Conservation (phyloP, 2,329 filamentous ascomycete genomes). For the Tolypocladium nubicola region DNA sequence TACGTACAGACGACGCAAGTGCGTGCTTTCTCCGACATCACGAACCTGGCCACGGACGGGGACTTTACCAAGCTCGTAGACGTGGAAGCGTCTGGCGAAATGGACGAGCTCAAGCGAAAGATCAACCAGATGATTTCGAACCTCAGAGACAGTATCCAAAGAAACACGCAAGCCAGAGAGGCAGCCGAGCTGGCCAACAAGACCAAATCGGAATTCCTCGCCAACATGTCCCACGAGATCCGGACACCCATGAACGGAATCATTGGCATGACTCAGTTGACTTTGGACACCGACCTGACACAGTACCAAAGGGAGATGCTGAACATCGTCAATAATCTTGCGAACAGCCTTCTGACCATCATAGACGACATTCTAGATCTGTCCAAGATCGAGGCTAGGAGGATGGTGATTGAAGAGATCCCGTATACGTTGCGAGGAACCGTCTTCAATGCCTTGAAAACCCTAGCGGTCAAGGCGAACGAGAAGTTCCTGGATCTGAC, state of each 20-base stretch:
- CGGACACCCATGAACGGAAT: slow-evolving; percentile 96
- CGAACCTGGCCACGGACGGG: slow-evolving; percentile 92
- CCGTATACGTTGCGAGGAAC: slow-evolving; percentile 89
- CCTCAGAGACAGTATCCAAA: slow-evolving; percentile 87
- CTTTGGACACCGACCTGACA: slow-evolving; percentile 87
- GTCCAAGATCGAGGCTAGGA: slow-evolving; percentile 82
- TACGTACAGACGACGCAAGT: slow-evolving; percentile 79
- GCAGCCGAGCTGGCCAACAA: slow-evolving; percentile 94
- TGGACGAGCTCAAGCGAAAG: slow-evolving; percentile 98
- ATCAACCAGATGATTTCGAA: slow-evolving; percentile 99
- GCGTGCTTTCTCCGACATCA: slow-evolving; percentile 94
- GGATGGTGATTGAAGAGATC: slow-evolving; percentile 98
- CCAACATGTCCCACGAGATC: slow-evolving; percentile 99
- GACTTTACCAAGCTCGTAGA: slow-evolving; percentile 97
- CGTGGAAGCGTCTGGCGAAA: slow-evolving; percentile 93
- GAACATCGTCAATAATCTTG: slow-evolving; percentile 94
- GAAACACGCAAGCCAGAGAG: slow-evolving; percentile 91
- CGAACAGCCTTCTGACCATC: slow-evolving; percentile 91
- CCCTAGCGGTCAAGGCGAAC: slow-evolving; percentile 91
- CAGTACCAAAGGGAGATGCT: slow-evolving; percentile 97
- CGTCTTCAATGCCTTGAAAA: slow-evolving; percentile 95
- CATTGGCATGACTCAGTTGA: slow-evolving; percentile 95
- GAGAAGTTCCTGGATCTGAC: slow-evolving; percentile 89
- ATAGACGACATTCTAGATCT: slow-evolving; percentile 76
- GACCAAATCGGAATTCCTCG: slow-evolving; percentile 95